Evolutionary conservation across 352 stramenopile genomes (phyloP), one percentile per base, ranked within the genome.

Genomic region (Globisporangium barbulae): DNA sequence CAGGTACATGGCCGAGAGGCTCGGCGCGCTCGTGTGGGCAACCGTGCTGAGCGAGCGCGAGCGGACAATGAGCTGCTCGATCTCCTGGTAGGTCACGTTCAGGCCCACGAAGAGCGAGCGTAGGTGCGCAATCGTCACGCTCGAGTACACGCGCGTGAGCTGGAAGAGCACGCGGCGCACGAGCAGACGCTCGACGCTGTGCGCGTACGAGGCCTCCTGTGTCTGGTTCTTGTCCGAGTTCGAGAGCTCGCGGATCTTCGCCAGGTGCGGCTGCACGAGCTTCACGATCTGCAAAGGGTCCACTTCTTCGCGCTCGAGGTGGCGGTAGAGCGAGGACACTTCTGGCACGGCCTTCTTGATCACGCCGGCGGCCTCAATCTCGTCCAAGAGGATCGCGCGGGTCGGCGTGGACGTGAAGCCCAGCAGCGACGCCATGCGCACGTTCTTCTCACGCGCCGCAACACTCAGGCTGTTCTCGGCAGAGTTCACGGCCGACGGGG

Each of bases 351-450:
- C 85, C 54, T 87, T 79, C 12, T 75, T 60, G 2, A 95, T 70
- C 37, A 95, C 73, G n/a, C 78, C 86, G 52, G 86, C 73, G 28
- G 80, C 69, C 30, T 83, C 74, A 59, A 98, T 91, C 66, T 98
- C 95, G 21, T 91, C 80, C 6, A 99, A 76, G 50, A 99, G 76
- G 33, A 97, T 93, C 62, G 91, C 87, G 53, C 96, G 88, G 44
- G 91, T 97, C 0, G 96, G 94, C 19, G 81, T 88, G 13, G 72
- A 89, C 61, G 70, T 77, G 76, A 77, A 98, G 54, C 94, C 94
- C 15, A 99, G 72, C 17, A 99, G 75, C 13, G 88, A 85, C n/a
- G 96, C 94, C 89, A 99, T 98, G 39, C 96, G 89, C 25, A 79
- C 76, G 71, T 91, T 97, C 80, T 98, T 98, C 71, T 98, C 93